Base-by-base conservation (phyloP, 441 rosid genomes). In the Cnidoscolus chayamansa region DNA sequence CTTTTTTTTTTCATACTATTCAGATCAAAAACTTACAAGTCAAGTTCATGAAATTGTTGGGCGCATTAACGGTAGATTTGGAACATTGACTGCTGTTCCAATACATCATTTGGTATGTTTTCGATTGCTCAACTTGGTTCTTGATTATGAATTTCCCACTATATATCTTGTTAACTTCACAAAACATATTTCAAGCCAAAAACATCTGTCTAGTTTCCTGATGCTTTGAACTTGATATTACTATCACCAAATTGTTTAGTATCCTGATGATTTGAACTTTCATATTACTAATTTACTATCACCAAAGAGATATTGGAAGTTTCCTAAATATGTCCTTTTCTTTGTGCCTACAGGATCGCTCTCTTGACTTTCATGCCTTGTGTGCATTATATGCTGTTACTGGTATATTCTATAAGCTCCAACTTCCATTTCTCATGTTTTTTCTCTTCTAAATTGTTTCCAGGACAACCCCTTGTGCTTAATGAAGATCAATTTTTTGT, bases 41-140 rank as follows among this genome's bases (percentile, higher is more conserved):
- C 99, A 96, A 84, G 99, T 96, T 83, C 99, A 96, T 83, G 99
- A 96, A 84, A 96, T 96, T 79, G 99, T 96, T 72, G 99, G 99
- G 65, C 93, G 99, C 75, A 96, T 96, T 67, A 96, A 96, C 86
- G 99, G 99, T 65, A 89, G 99, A 77, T 96, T 96, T 88, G 99
- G 99, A 79, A 84, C 99, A 55, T 81, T 93, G 78, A 91, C 97
- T 73, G 82, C 94, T 68, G 97, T 93, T 72, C 99, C 99, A 54
- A 96, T 96, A 80, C 99, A 93, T 81, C 99, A 96, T 77, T 89
- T 96, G 98, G 99, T 93, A 51, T 78, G 86, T 81, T 71, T 72
- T 71, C 76, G 58, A 35, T 72, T 68, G 76, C 51, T 57, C 31
- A 25, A 67, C 43, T 68, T 25, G 37, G 4, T 68, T 31, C 48